Conservation (phyloP, 1,284 basidiomycete genomes). For the Cryptococcus maquisensis region DNA sequence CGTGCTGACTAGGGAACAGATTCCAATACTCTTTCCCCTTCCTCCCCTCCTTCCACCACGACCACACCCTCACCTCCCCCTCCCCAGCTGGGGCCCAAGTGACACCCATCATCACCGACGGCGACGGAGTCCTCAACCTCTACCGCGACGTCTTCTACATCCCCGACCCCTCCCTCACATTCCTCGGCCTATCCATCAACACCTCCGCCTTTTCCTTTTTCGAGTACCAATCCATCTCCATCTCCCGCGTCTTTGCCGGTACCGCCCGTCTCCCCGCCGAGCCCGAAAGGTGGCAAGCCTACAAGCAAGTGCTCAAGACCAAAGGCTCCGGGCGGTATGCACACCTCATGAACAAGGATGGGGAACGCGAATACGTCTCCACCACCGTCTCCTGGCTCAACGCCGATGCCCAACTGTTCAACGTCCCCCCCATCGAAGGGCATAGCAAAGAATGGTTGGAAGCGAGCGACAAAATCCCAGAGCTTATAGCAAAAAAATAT, state of each 20-base stretch:
- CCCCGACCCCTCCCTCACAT: slow-evolving; percentile 54
- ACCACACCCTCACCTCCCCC: slow-evolving; percentile 25
- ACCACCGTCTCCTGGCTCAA: slow-evolving; percentile 38
- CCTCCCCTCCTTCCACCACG: slow-evolving; percentile 51
- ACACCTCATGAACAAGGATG: slow-evolving; percentile 31
- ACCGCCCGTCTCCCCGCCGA: slow-evolving; percentile 26
- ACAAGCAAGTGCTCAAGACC: slow-evolving; percentile 10
- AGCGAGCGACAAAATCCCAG: slow-evolving; percentile 16
- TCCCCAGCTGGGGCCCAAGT: slow-evolving; percentile 10
- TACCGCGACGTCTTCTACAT: slow-evolving; percentile 54
- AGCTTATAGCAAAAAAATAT: slow-evolving; percentile 16
- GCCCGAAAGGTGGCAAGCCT: slow-evolving; percentile 10
- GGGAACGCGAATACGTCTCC: slow-evolving; percentile 25
- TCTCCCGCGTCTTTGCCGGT: slow-evolving; percentile 26
- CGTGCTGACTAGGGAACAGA: slow-evolving; percentile 9
- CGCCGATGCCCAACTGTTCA: slow-evolving; percentile 20
- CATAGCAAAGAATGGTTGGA: slow-evolving; percentile 25
- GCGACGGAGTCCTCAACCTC: slow-evolving; percentile 52
- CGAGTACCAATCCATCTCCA: slow-evolving; percentile 32
- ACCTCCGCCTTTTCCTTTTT: slow-evolving; percentile 36
- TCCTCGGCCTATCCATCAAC: slow-evolving; percentile 38
- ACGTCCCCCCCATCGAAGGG: slow-evolving; percentile 22
- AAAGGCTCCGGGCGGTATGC: slow-evolving; percentile 26
- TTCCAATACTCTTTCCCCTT: slow-evolving; percentile 54
- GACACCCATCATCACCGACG: slow-evolving; percentile 50